Evolutionary conservation across 306 rosid species (phyloP).

Genomic region (Quercus aquifolioides): DNA sequence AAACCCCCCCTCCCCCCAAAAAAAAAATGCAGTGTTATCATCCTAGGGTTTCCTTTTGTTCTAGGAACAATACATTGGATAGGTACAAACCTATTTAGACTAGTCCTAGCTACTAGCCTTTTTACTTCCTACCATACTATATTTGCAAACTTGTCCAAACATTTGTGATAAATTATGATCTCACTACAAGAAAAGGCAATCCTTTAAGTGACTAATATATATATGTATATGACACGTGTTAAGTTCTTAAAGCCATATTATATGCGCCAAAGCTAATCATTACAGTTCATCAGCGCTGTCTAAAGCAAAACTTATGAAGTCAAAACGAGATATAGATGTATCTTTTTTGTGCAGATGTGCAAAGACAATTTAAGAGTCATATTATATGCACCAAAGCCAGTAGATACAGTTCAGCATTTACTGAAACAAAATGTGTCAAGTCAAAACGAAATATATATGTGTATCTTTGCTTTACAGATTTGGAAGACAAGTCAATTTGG

Average conservation of each 20-base stretch:
- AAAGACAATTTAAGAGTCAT: too few relatives aligned
- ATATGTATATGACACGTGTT: background rate
- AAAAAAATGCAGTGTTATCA: background rate
- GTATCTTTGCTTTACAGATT: background rate
- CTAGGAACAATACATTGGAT: background rate
- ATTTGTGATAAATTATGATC: background rate
- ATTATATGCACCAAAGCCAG: too few relatives aligned
- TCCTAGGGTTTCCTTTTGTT: background rate
- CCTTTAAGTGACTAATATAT: background rate
- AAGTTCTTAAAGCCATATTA: background rate
- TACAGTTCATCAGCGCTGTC: too few relatives aligned
- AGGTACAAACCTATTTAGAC: slow-evolving; percentile 33
- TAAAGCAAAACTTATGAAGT: too few relatives aligned
- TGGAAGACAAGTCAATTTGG: background rate
- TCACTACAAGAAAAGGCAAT: background rate
- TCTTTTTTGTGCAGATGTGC: too few relatives aligned
- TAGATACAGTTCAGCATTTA: too few relatives aligned
- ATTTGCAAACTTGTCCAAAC: slow-evolving; percentile 1
- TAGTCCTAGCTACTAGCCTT: slow-evolving; percentile 30
- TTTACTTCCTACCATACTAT: slow-evolving; percentile 21
- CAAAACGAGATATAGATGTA: too few relatives aligned
- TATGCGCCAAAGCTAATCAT: background rate
- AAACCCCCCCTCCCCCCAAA: background rate
- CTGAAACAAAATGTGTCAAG: too few relatives aligned
- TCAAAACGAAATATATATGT: background rate